A percentile compares a stretch with the other conserved stretches of the same genome.
phyloP scores from a whole-genome alignment of 148 eudicot genomes.

The Camellia granthamiana region DNA sequence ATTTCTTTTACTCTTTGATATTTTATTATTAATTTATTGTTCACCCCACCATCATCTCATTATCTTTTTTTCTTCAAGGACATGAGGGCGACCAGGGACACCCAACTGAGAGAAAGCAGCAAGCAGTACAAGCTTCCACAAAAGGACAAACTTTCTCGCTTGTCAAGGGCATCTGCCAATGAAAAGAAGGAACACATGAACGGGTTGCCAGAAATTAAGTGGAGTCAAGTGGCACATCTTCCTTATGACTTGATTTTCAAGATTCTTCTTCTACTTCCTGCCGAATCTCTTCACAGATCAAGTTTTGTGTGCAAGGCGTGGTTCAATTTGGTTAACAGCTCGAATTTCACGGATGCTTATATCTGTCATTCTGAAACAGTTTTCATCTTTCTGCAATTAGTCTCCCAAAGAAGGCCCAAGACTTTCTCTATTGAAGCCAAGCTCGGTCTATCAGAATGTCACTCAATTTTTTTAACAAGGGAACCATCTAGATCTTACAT shows the following conservation, averaged over 20 bases:
- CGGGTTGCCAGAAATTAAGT: background rate
- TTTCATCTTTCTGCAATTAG: constrained; percentile 18
- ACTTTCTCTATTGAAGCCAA: constrained; percentile 33
- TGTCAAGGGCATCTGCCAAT: background rate
- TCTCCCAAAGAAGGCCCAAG: background rate
- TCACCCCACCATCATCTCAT: too few relatives aligned
- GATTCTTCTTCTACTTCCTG: constrained; percentile 36
- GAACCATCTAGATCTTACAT: constrained; percentile 13
- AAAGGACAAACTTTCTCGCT: background rate
- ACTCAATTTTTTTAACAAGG: constrained; percentile 24
- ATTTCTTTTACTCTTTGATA: background rate
- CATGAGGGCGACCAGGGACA: background rate
- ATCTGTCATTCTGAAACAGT: constrained; percentile 20
- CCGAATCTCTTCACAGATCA: constrained; percentile 29
- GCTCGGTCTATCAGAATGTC: constrained; percentile 16
- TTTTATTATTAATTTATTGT: background rate
- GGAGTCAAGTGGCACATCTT: constrained; percentile 17
- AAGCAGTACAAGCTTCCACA: background rate
- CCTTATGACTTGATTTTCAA: constrained; percentile 35
- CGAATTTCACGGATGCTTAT: constrained; percentile 37
- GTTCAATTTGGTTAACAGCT: constrained; percentile 35
- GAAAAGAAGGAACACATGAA: constrained; percentile 5
- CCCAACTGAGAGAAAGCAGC: background rate
- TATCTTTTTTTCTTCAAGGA: background rate
- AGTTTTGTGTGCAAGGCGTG: constrained; percentile 42